Evolutionary conservation across 805 yeast species (phyloP), one percentile per base, ranked within the genome.

Genomic region (Ogataea dorogensis): DNA sequence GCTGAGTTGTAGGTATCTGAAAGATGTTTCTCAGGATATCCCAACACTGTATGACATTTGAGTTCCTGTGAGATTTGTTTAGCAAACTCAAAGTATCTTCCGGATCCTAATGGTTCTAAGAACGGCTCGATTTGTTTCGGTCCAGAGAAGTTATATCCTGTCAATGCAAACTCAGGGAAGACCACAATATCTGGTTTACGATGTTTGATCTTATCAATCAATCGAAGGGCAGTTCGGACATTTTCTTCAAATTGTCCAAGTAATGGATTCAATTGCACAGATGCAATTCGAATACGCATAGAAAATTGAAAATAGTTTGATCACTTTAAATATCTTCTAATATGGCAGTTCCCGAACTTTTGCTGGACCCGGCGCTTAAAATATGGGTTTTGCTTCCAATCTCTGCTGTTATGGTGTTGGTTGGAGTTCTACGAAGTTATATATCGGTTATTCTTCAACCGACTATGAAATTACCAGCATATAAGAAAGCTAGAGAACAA

Each of bases 321-420:
- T 39, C 28, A 33, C 13, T 48, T 46, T 53, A 31, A 43, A 4
- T 22, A 19, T 29, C 26, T 4, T 13, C 21, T 10, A 19, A n/a
- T 11, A 33, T 33, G 37, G 11, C 31, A 11, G 66, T 64, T 19
- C 75, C 79, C 2, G 82, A 79, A 36, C 58, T 82, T 14, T 61
- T 79, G 11, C 65, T 91, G 29, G 98, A 91, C 54, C 95, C 96
- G 4, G 73, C 76, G 36, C 68, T 93, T 43, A 81, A 84, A 56
- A 74, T 79, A 50, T 91, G 98, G 97, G 98, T 88, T 19, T 67
- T 93, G 12, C 59, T 87, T 22, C 98, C 98, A 16, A 89, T 93
- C 28, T 78, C 95, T 5, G 56, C 83, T 14, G 95, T 88, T 14
- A 88, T 93, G 95, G 81, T 93, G 8, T 62, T 89, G 38, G 87